These are phyloP conservation scores for Colletotrichum sp. DNA, from an alignment of 2,329 filamentous ascomycete species.

Conservation along the genomic window DNA sequence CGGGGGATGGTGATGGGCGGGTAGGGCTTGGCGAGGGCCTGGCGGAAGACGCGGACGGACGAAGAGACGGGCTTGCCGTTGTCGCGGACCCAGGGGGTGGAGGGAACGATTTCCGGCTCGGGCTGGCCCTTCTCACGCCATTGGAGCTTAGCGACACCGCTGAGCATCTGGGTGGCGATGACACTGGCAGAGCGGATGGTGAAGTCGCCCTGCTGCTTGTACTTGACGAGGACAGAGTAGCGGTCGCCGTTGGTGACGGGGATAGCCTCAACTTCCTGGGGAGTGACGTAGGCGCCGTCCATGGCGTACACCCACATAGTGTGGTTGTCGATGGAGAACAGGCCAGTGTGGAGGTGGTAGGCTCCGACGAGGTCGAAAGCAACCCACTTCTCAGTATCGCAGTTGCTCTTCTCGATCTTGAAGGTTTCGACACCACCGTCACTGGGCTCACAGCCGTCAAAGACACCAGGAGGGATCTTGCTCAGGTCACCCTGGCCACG, in stretches of 20 bases:
- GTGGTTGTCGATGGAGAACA: conserved; percentile 56
- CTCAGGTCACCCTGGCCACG: conserved; percentile 32
- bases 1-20: conserved; percentile 47
- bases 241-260: conserved; percentile 55
- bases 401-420: conserved; percentile 27
- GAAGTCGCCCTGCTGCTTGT: conserved; percentile 53
- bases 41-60: conserved; percentile 47
- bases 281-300: conserved; percentile 59
- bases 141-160: conserved; percentile 53
- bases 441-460: conserved; percentile 52
- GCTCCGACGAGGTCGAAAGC: conserved; percentile 61
- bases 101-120: conserved; percentile 21
- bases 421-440: conserved; percentile 48
- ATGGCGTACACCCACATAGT: conserved; percentile 58
- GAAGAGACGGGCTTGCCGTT: conserved; percentile 46
- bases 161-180: conserved; percentile 57
- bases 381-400: conserved; percentile 48
- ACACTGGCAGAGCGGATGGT: conserved; percentile 57
- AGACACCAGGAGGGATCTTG: conserved; percentile 45
- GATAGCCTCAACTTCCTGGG: conserved; percentile 36
- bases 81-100: conserved; percentile 52
- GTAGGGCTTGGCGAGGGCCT: conserved; percentile 47
- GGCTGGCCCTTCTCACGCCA: conserved; percentile 28
- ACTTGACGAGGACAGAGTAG: conserved; percentile 53
- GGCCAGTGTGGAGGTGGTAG: conserved; percentile 47